A percentile compares a stretch with the other conserved stretches of the same genome.
These are phyloP conservation scores for Adansonia gregorii DNA, from an alignment of 441 rosid genomes.

Conservation along the genomic window DNA sequence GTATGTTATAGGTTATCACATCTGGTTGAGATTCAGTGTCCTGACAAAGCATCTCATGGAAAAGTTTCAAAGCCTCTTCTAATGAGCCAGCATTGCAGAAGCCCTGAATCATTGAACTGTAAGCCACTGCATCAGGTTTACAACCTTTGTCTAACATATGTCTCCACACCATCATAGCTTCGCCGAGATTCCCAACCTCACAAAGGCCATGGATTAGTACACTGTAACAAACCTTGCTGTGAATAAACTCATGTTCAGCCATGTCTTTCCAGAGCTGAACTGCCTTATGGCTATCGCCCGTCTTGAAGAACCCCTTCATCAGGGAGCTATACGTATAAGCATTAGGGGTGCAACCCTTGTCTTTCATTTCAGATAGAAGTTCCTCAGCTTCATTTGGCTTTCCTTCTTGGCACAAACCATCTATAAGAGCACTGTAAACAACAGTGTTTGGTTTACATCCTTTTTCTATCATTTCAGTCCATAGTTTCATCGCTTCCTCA, in stretches of 20 bases:
- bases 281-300: conserved; percentile 64
- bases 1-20: conserved; percentile 82
- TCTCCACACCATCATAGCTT: conserved; percentile 78
- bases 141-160: conserved; percentile 72
- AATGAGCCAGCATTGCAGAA: conserved; percentile 58
- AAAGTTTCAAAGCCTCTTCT: conserved; percentile 72
- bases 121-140: conserved; percentile 82
- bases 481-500: conserved; percentile 64
- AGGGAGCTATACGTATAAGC: conserved; percentile 85
- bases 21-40: conserved; percentile 78
- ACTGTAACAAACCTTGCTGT: conserved; percentile 71
- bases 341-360: conserved; percentile 68
- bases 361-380: conserved; percentile 58
- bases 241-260: conserved; percentile 40
- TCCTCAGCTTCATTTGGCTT: conserved; percentile 67
- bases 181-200: conserved; percentile 59
- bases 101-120: conserved; percentile 79
- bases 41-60: conserved; percentile 84
- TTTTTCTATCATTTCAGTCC: conserved; percentile 62
- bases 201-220: conserved; percentile 82
- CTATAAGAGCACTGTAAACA: conserved; percentile 71
- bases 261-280: conserved; percentile 76
- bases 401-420: conserved; percentile 78
- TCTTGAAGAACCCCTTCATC: conserved; percentile 78
- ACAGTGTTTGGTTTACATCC: conserved; percentile 59